Evolutionary conservation across 2,329 filamentous ascomycete genomes (phyloP).

Genomic region (Lachnellula cervina): DNA sequence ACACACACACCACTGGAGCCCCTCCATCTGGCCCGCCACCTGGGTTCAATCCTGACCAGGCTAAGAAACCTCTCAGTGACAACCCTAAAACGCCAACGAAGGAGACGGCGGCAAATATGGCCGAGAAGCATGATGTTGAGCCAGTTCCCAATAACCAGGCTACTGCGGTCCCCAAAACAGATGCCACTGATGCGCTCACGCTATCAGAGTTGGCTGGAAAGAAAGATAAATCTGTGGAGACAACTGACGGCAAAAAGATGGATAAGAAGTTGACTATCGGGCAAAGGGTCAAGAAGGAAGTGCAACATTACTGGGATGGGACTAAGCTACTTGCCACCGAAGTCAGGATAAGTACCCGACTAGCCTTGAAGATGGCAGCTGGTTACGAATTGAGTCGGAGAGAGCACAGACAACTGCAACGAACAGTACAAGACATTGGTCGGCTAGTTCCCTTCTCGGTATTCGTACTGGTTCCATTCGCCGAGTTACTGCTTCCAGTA

Average conservation of each 20-base stretch:
- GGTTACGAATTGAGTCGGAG: constrained; percentile 94
- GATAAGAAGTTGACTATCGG: constrained; percentile 82
- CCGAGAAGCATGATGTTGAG: constrained; percentile 24
- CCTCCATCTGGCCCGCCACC: constrained; percentile 55
- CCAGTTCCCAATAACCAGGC: constrained; percentile 20
- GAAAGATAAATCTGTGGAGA: constrained; percentile 57
- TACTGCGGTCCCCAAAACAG: constrained; percentile 31
- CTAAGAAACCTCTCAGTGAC: constrained; percentile 56
- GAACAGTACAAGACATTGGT: constrained; percentile 89
- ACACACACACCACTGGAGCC: constrained; percentile 48
- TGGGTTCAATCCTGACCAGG: constrained; percentile 65
- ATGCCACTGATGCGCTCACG: constrained; percentile 26
- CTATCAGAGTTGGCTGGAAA: constrained; percentile 59
- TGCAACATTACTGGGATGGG: constrained; percentile 94
- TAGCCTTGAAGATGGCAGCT: constrained; percentile 95
- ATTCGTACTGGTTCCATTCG: constrained; percentile 95
- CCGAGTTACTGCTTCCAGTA: constrained; percentile 84
- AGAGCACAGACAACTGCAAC: constrained; percentile 86
- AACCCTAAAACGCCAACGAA: constrained; percentile 27
- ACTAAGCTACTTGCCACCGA: constrained; percentile 92
- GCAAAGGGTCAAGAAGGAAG: constrained; percentile 94
- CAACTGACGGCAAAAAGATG: constrained; percentile 63
- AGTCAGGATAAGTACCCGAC: constrained; percentile 82
- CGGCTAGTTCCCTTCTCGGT: constrained; percentile 94
- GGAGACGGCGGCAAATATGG: constrained; percentile 17